Evolutionary conservation across 768 basidiomycete species (phyloP).

Genomic region (Amanita muscaria): DNA sequence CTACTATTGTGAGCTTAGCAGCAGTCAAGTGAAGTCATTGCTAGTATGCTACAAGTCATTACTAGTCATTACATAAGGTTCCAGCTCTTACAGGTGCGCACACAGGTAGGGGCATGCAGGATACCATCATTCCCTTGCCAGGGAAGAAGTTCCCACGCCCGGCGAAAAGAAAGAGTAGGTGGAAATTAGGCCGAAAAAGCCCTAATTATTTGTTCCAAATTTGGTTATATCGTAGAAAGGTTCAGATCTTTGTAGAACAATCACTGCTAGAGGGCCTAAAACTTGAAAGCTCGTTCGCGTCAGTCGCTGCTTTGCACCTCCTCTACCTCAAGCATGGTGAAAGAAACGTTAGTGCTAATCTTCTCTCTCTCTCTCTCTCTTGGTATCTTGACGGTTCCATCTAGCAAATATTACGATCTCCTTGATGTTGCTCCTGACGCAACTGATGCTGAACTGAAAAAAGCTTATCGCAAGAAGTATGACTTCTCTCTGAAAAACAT

Average conservation of each 20-base stretch:
- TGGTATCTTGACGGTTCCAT: slow-evolving; percentile 5
- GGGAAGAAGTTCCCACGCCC: too few species aligned
- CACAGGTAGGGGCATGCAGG: too few species aligned
- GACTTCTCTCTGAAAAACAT: slow-evolving; percentile 6
- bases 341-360: slow-evolving; percentile 48
- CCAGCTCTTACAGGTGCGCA: too few species aligned
- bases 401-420: slow-evolving; percentile 87
- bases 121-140: too few species aligned
- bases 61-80: too few species aligned
- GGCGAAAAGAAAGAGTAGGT: too few species aligned
- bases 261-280: slow-evolving; percentile 27
- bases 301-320: slow-evolving; percentile 5
- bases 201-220: too few species aligned
- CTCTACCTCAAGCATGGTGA: slow-evolving; percentile 43
- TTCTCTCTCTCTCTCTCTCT: background rate
- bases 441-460: slow-evolving; percentile 82
- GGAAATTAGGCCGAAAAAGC: too few species aligned
- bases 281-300: slow-evolving; percentile 11
- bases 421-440: slow-evolving; percentile 77
- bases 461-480: slow-evolving; percentile 92
- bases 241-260: slow-evolving; percentile 38
- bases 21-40: too few species aligned
- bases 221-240: slow-evolving; percentile 31
- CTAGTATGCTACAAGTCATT: too few species aligned
- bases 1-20: too few species aligned